These are phyloP conservation scores for Candida boleticola DNA, from an alignment of 805 yeast species.

Conservation along the genomic window DNA sequence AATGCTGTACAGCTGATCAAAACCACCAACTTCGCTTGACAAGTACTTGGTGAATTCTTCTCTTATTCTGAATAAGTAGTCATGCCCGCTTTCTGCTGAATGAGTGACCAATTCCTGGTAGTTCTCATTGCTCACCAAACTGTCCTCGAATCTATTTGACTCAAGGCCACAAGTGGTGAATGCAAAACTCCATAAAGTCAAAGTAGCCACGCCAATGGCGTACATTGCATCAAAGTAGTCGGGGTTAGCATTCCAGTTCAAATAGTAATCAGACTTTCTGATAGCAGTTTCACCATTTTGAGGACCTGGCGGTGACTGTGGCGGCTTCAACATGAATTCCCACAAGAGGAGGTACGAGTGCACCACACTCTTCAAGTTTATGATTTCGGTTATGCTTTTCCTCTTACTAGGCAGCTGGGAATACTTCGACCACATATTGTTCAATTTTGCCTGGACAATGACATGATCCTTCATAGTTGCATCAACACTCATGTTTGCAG, in stretches of 20 bases:
- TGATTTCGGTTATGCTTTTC: constrained; percentile 22
- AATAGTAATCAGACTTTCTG: constrained; percentile 9
- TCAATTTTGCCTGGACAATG: constrained; percentile 32
- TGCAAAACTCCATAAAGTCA: constrained; percentile 41
- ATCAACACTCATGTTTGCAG: constrained; percentile 61
- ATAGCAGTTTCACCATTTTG: constrained; percentile 2
- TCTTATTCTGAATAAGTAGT: constrained; percentile 32
- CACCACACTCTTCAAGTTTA: constrained; percentile 33
- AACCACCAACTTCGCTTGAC: constrained; percentile 16
- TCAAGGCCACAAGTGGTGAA: constrained; percentile 33
- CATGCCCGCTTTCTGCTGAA: constrained; percentile 37
- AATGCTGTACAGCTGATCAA: constrained; percentile 19
- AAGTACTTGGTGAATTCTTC: constrained; percentile 31
- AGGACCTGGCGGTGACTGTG: background rate
- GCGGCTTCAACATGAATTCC: constrained; percentile 35
- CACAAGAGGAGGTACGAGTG: constrained; percentile 41
- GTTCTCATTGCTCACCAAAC: constrained; percentile 8
- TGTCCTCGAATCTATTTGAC: constrained; percentile 17
- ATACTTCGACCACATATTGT: constrained; percentile 28
- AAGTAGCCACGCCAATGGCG: constrained; percentile 35
- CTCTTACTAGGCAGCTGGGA: constrained; percentile 4
- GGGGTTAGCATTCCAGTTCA: constrained; percentile 31
- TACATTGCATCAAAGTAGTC: constrained; percentile 38
- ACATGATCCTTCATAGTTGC: constrained; percentile 35
- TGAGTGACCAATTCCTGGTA: constrained; percentile 25